Conservation (phyloP, 2,329 filamentous ascomycete genomes). For the Fusarium chaquense region DNA sequence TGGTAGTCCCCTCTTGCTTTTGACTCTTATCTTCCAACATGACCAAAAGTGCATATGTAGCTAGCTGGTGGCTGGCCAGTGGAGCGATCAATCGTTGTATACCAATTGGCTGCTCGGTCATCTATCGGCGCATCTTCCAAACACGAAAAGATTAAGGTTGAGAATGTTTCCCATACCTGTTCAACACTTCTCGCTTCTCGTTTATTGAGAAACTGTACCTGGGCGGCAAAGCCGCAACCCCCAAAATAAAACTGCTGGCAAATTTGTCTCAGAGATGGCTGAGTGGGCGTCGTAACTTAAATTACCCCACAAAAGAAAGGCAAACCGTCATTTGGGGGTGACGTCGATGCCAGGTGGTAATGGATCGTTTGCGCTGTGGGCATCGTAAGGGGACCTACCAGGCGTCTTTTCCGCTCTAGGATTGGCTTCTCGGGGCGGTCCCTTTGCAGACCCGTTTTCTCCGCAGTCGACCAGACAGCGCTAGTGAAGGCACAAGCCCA, state of each 20-base stretch:
- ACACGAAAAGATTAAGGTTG: constrained; percentile 1
- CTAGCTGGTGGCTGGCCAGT: constrained; percentile 8
- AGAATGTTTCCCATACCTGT: constrained; percentile 1
- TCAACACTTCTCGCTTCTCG: constrained; percentile 4
- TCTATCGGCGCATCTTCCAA: constrained; percentile 3
- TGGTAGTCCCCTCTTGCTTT: not conserved
- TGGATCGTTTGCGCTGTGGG: constrained; percentile 15
- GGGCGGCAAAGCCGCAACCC: constrained; percentile 20
- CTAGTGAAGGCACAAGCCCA: constrained; percentile 13
- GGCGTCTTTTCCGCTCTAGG: constrained; percentile 15
- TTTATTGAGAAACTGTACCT: constrained; percentile 24
- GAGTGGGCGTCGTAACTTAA: not conserved
- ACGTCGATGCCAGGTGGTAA: constrained; percentile 38
- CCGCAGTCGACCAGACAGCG: constrained; percentile 20
- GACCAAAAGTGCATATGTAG: constrained; percentile 5
- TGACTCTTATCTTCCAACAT: constrained; percentile 2
- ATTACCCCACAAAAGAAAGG: constrained; percentile 43
- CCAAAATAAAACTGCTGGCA: constrained; percentile 20
- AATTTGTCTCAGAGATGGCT: constrained; percentile 20
- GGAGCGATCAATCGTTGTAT: constrained; percentile 16
- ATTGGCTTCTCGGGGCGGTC: constrained; percentile 33
- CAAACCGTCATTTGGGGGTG: constrained; percentile 34
- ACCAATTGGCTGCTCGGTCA: constrained; percentile 5
- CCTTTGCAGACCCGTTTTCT: constrained; percentile 37
- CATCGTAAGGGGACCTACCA: constrained; percentile 26